Percentiles rank a stretch among this genome's conserved stretches.
phyloP scores from a whole-genome alignment of 768 basidiomycete genomes.

The Mycena belliarum region DNA sequence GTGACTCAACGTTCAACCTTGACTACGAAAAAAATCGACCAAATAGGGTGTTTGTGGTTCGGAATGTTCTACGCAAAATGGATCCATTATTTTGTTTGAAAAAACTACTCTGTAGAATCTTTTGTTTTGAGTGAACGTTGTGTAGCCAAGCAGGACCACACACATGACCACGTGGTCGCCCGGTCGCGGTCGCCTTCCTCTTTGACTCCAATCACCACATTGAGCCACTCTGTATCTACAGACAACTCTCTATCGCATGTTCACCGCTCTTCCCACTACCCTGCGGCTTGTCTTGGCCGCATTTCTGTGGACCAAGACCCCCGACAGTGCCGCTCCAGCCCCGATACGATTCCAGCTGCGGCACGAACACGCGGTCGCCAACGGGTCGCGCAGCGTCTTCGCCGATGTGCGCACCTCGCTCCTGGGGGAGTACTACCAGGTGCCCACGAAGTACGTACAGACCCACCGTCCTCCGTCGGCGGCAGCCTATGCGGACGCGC shows the following conservation, averaged over 20 bases:
- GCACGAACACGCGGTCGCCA: conserved; percentile 60
- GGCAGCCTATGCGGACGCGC: conserved; percentile 37
- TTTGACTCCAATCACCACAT: neutral
- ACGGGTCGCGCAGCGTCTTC: conserved; percentile 59
- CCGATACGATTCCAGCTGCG: conserved; percentile 62
- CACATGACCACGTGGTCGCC: neutral
- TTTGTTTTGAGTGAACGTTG: too few relatives aligned
- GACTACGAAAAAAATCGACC: too few relatives aligned
- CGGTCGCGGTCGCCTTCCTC: too few relatives aligned
- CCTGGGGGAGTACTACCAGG: conserved; percentile 35
- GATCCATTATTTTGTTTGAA: too few relatives aligned
- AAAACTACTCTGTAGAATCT: too few relatives aligned
- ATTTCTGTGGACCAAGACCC: conserved; percentile 37
- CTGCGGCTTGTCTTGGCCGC: conserved; percentile 44
- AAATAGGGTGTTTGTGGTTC: too few relatives aligned
- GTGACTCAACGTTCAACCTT: too few relatives aligned
- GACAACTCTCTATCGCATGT: neutral
- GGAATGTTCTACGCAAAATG: too few relatives aligned
- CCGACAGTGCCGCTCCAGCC: conserved; percentile 32
- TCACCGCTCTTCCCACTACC: conserved; percentile 35
- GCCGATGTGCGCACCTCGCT: conserved; percentile 44
- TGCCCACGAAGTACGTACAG: conserved; percentile 40
- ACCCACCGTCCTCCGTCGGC: conserved; percentile 52
- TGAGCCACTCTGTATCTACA: neutral
- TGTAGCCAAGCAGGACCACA: too few relatives aligned